phyloP scores from a whole-genome alignment of 441 rosid species.

The Raphanus hybrid region DNA sequence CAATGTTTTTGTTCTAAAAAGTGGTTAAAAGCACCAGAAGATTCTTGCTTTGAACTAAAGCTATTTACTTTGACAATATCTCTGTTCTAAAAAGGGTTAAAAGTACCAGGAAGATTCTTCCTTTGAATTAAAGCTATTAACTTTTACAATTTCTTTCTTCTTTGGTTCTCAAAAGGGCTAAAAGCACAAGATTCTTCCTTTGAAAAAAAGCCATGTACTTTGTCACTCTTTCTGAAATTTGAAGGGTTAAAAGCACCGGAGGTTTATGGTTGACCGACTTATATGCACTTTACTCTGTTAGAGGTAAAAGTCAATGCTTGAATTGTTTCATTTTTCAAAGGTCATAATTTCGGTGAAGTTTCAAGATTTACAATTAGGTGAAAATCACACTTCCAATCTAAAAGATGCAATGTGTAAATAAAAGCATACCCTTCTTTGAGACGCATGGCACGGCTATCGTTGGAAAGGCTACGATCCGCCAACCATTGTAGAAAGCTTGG shows the following conservation, averaged over 20 bases:
- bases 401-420: conserved; percentile 15
- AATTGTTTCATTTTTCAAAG: not conserved
- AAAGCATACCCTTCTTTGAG: conserved; percentile 85
- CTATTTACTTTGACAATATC: conserved; percentile 15
- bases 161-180: not conserved
- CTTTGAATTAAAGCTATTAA: conserved; percentile 25
- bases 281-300: not conserved
- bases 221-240: not conserved
- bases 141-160: conserved; percentile 20
- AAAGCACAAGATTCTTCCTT: conserved; percentile 18
- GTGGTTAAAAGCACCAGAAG: conserved; percentile 11
- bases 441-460: conserved; percentile 68
- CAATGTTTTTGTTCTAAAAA: conserved; percentile 7
- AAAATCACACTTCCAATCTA: not conserved
- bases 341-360: conserved; percentile 11
- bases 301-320: not conserved
- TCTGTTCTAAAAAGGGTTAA: conserved; percentile 16
- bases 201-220: conserved; percentile 7
- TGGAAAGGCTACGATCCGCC: conserved; percentile 68
- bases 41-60: conserved; percentile 26
- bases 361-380: conserved; percentile 2
- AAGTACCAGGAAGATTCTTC: conserved; percentile 29
- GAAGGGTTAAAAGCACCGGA: not conserved
- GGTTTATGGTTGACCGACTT: conserved; percentile 1
- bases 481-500: conserved; percentile 82